Evolutionary conservation across 352 stramenopile genomes (phyloP).

Genomic region (Phytopythium montanum): DNA sequence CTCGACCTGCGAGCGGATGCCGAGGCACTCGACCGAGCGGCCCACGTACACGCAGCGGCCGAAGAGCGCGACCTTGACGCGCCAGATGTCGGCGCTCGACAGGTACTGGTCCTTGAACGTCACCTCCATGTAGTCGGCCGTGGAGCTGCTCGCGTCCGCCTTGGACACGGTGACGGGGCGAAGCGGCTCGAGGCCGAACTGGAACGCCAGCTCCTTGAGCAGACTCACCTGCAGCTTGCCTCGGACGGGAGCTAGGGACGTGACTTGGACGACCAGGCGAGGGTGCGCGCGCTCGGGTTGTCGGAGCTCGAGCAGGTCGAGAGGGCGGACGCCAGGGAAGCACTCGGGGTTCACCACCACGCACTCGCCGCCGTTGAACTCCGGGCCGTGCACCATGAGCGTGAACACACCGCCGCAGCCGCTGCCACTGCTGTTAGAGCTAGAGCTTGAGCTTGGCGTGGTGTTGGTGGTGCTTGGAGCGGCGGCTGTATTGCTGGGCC

Average conservation of each 20-base stretch:
- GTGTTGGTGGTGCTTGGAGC: neutral
- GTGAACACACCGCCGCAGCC: slow-evolving; percentile 37
- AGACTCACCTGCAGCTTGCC: slow-evolving; percentile 79
- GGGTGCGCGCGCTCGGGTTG: slow-evolving; percentile 56
- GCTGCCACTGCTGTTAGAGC: slow-evolving; percentile 21
- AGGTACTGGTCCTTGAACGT: slow-evolving; percentile 92
- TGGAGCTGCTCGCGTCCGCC: slow-evolving; percentile 52
- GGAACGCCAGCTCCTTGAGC: slow-evolving; percentile 63
- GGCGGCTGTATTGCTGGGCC: too few species aligned
- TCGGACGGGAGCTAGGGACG: slow-evolving; percentile 54
- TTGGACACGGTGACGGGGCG: slow-evolving; percentile 48
- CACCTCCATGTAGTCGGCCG: slow-evolving; percentile 84
- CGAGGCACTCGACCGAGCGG: slow-evolving; percentile 55
- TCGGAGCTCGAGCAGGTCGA: slow-evolving; percentile 58
- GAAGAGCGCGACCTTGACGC: slow-evolving; percentile 79
- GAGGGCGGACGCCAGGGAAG: slow-evolving; percentile 55
- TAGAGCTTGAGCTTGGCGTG: neutral
- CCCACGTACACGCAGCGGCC: slow-evolving; percentile 78
- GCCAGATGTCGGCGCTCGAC: slow-evolving; percentile 87
- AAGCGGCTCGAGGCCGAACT: slow-evolving; percentile 72
- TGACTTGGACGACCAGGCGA: slow-evolving; percentile 61
- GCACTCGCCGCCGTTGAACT: slow-evolving; percentile 64
- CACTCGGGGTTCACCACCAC: slow-evolving; percentile 74
- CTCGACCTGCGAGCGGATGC: slow-evolving; percentile 90
- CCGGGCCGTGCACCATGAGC: slow-evolving; percentile 67